Percentiles rank a stretch among this genome's conserved stretches.
phyloP scores from a whole-genome alignment of 1,284 basidiomycete genomes.

The Ustilago xerochloae region DNA sequence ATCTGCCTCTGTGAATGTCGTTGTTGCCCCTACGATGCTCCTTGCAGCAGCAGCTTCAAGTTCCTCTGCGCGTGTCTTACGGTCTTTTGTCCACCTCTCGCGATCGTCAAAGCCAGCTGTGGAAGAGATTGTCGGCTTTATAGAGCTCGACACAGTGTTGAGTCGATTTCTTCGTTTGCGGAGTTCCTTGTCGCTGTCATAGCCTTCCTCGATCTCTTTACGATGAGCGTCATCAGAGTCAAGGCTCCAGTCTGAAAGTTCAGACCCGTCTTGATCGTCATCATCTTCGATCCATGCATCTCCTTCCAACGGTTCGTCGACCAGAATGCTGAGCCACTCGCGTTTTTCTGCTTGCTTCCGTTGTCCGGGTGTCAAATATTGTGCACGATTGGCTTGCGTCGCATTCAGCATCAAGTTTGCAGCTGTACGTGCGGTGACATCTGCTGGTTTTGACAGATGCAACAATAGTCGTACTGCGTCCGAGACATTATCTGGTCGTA shows the following conservation, averaged over 20 bases:
- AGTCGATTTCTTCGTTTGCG: slow-evolving; percentile 19
- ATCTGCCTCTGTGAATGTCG: slow-evolving; percentile 20
- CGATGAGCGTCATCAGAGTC: slow-evolving; percentile 30
- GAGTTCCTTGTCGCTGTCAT: slow-evolving; percentile 33
- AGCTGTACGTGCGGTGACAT: slow-evolving; percentile 35
- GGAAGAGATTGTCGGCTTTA: slow-evolving; percentile 13
- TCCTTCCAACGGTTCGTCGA: slow-evolving; percentile 38
- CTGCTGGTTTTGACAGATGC: slow-evolving; percentile 32
- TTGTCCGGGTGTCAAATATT: slow-evolving; percentile 41
- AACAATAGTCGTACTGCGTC: slow-evolving; percentile 33
- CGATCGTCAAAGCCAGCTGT: slow-evolving; percentile 11
- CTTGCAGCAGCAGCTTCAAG: neutral
- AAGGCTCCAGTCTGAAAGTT: slow-evolving; percentile 43
- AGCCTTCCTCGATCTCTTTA: slow-evolving; percentile 9
- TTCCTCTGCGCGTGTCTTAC: neutral
- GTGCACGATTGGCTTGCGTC: slow-evolving; percentile 17
- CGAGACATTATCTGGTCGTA: slow-evolving; percentile 42
- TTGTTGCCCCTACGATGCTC: neutral
- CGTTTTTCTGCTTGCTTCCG: slow-evolving; percentile 25
- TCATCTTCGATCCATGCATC: slow-evolving; percentile 19
- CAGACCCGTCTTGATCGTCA: slow-evolving; percentile 15
- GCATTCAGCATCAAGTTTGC: slow-evolving; percentile 42
- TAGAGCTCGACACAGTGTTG: neutral
- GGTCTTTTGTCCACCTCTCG: slow-evolving; percentile 13
- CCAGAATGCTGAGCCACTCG: slow-evolving; percentile 41